Evolutionary conservation across 805 yeast species (phyloP), one percentile per base, ranked within the genome.

Genomic region (Teunomyces lycoperdinae): DNA sequence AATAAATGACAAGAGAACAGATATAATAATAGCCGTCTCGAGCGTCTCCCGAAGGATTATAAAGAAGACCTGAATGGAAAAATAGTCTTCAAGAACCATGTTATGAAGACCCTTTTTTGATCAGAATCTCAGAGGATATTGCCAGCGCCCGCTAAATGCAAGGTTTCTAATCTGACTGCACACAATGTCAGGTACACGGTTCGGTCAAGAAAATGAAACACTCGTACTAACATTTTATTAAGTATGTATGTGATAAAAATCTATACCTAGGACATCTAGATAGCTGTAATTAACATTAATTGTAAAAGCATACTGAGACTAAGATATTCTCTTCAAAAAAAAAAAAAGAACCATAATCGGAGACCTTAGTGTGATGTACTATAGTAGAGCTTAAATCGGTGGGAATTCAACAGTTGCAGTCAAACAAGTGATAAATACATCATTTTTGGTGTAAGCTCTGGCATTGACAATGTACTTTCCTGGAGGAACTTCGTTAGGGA

Each of bases 401-500:
- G 84, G 80, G 62, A 80, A 79, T 45, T 77, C 83, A 34, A 87
- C 80, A 9, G 82, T 77, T 6, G 89, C 94, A 17, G 87, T 79
- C 57, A 94, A 72, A 67, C 99, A 94, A 20, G 96, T 82, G 53
- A 94, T 82, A 53, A 87, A 78, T 33, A 79, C 85, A 60, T 89
- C 97, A 46, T 87, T 89, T 36, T 73, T 81, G 35, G 96, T 89
- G 73, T 80, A 94, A 2, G 98, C 99, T 61, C 92, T 82, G 14
- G 97, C 98, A 45, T 77, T 73, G 26, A 92, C 96, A 28, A 80
- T 72, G 71, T 94, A 94, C 62, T 80, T 85, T 35, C 99, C 99
- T 17, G 98, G 97, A 50, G 99, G 99, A 29, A 92, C 96, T 65
- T 89, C 94, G 11, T 77, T 74, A 13, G 99, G 99, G 48, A 94